Evolutionary conservation across 768 basidiomycete species (phyloP).

Genomic region (Glaciozyma martinii): DNA sequence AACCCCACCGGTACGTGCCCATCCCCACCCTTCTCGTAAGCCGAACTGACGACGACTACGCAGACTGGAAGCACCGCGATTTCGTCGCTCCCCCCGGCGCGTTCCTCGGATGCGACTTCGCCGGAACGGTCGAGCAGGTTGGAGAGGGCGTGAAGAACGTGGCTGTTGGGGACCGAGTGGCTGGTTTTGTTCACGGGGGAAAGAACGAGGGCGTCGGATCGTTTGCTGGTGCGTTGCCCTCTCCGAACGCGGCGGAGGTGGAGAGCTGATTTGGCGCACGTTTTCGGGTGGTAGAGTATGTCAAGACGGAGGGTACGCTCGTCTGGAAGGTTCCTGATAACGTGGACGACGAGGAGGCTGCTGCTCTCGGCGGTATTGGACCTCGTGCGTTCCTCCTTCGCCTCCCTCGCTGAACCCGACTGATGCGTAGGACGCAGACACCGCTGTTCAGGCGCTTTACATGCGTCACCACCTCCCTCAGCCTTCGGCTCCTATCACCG

Average conservation of each 20-base stretch:
- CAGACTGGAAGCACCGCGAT: constrained; percentile 9
- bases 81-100: neutral
- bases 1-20: constrained; percentile 14
- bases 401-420: too few species aligned
- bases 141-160: neutral
- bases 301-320: constrained; percentile 6
- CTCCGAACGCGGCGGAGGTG: neutral
- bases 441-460: constrained; percentile 4
- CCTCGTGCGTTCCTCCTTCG: neutral
- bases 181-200: constrained; percentile 16
- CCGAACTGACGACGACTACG: neutral
- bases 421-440: neutral
- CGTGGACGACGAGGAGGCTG: constrained; percentile 4
- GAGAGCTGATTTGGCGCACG: neutral
- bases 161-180: constrained; percentile 14
- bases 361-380: constrained; percentile 7
- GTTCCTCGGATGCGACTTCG: constrained; percentile 10
- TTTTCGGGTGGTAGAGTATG: neutral
- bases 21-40: neutral
- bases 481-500: neutral
- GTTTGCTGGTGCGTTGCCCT: constrained; percentile 7
- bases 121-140: constrained; percentile 5
- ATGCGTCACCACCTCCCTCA: neutral
- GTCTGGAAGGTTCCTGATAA: constrained; percentile 10
- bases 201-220: neutral